Conservation (phyloP, 371 early-diverging fungal species). For the Mucor plumbeus region DNA sequence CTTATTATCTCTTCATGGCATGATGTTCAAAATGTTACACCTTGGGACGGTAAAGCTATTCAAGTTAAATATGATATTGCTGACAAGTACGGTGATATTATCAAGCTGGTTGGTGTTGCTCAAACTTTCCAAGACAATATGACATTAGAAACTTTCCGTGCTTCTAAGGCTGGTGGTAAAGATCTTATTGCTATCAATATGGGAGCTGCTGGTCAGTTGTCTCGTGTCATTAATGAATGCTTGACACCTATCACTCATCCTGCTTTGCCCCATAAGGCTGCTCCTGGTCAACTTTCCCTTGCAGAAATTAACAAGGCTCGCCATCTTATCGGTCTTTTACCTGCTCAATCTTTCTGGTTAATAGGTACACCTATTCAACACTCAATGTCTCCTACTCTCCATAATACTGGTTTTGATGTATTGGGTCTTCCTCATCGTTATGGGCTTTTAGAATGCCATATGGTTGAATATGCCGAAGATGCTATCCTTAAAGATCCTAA, state of each 20-base stretch:
- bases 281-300: constrained; percentile 94
- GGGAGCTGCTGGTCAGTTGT: constrained; percentile 88
- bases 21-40: constrained; percentile 68
- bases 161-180: constrained; percentile 41
- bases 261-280: constrained; percentile 79
- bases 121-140: constrained; percentile 79
- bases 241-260: constrained; percentile 95
- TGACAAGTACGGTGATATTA: constrained; percentile 75
- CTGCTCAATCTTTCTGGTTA: constrained; percentile 76
- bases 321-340: constrained; percentile 71
- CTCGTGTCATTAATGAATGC: constrained; percentile 84
- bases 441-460: constrained; percentile 72
- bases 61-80: constrained; percentile 60
- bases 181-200: constrained; percentile 94
- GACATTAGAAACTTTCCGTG: constrained; percentile 68
- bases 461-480: constrained; percentile 66
- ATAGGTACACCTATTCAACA: constrained; percentile 92
- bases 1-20: constrained; percentile 91
- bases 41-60: constrained; percentile 70
- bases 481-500: constrained; percentile 57
- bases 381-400: constrained; percentile 91
- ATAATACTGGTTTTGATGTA: constrained; percentile 88
- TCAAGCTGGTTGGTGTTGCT: constrained; percentile 91
- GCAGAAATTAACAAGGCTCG: constrained; percentile 79
- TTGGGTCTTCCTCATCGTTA: constrained; percentile 88